These are phyloP conservation scores for Dissoconium aciculare DNA, from an alignment of 2,329 filamentous ascomycete genomes.

Conservation along the genomic window DNA sequence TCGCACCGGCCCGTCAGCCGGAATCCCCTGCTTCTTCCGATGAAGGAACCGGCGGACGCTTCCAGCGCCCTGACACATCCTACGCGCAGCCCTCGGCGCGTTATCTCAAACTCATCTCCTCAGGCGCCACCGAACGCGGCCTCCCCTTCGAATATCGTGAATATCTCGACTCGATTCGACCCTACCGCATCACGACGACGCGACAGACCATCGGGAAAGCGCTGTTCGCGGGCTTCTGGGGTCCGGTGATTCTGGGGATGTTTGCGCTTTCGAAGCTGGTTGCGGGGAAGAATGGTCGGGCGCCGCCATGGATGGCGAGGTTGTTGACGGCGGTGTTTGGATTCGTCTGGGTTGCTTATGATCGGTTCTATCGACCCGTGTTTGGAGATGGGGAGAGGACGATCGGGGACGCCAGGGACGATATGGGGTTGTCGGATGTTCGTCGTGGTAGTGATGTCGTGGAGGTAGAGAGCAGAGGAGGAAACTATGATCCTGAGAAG, in stretches of 20 bases:
- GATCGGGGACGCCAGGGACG: conserved; percentile 19
- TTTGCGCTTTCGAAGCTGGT: conserved; percentile 37
- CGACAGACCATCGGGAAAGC: conserved; percentile 52
- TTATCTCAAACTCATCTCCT: conserved; percentile 65
- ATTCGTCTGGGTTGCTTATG: conserved; percentile 50
- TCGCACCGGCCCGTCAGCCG: conserved; percentile 40
- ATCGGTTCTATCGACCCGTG: conserved; percentile 44
- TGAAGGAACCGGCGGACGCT: conserved; percentile 27
- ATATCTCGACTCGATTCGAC: conserved; percentile 53
- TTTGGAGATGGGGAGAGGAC: conserved; percentile 82
- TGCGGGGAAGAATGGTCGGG: conserved; percentile 49
- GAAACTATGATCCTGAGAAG: conserved; percentile 1
- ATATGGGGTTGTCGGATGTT: neutral
- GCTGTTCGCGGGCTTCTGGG: conserved; percentile 46
- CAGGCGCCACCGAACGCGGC: conserved; percentile 65
- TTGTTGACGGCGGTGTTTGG: conserved; percentile 40
- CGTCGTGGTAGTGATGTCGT: neutral
- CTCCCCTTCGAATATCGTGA: conserved; percentile 63
- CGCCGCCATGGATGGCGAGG: conserved; percentile 51
- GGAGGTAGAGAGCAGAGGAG: too few species aligned
- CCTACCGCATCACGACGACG: conserved; percentile 54
- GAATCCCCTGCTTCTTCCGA: conserved; percentile 20
- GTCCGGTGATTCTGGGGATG: conserved; percentile 42
- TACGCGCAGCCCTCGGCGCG: conserved; percentile 73
- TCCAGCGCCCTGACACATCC: conserved; percentile 47